Conservation (phyloP, 768 basidiomycete species). For the Roridomyces roridus region DNA sequence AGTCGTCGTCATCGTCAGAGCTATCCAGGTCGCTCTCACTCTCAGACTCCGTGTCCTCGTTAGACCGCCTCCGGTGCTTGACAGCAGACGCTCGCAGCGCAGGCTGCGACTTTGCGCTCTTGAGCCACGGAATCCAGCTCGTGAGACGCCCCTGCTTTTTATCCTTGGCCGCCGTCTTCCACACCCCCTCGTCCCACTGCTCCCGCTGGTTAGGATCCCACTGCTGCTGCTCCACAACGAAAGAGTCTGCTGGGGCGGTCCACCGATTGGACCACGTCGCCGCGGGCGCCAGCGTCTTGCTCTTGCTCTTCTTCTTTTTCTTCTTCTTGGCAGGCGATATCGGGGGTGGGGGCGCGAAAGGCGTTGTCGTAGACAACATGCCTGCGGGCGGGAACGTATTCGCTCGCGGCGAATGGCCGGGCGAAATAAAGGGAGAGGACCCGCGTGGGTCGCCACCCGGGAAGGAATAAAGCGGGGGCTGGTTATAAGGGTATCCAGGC, state of each 20-base stretch:
- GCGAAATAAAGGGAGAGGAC: background rate
- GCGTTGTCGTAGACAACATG: background rate
- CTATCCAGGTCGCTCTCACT: slow-evolving; percentile 2
- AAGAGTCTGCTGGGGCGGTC: background rate
- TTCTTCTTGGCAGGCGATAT: slow-evolving; percentile 3
- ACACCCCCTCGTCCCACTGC: slow-evolving; percentile 18
- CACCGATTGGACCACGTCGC: slow-evolving; percentile 16
- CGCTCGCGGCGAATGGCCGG: background rate
- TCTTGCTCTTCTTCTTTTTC: background rate
- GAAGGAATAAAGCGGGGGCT: slow-evolving; percentile 2
- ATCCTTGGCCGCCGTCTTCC: slow-evolving; percentile 15
- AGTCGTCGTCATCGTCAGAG: slow-evolving; percentile 13
- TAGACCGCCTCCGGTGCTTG: background rate
- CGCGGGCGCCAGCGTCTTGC: slow-evolving; percentile 1
- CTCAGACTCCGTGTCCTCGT: background rate
- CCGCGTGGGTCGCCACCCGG: background rate
- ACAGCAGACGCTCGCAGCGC: background rate
- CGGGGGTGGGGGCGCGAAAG: background rate
- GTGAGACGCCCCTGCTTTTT: slow-evolving; percentile 9
- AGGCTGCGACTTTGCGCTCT: background rate
- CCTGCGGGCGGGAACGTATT: slow-evolving; percentile 2
- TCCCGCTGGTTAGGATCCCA: slow-evolving; percentile 15
- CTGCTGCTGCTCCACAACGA: background rate
- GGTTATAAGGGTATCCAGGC: background rate
- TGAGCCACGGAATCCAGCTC: slow-evolving; percentile 18